These are phyloP conservation scores for Setaria viridis DNA, from an alignment of 202 grass and related monocot species.

Conservation along the genomic window DNA sequence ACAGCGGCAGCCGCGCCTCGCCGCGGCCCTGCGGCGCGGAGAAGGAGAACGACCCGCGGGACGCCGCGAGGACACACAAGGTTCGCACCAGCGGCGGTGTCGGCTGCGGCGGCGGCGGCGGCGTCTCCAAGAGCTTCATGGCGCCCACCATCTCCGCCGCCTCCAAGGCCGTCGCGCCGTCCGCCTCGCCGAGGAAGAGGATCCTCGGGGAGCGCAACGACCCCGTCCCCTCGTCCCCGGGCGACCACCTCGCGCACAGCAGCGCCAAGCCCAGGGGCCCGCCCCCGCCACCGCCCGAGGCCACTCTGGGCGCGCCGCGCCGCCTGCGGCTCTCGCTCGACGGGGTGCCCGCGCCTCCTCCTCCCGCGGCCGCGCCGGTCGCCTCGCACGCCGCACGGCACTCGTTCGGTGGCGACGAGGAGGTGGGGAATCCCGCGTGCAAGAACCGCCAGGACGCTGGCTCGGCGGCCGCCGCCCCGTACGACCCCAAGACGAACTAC, in stretches of 20 bases:
- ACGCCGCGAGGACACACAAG: conserved; percentile 45
- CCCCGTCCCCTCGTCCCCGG: conserved; percentile 28
- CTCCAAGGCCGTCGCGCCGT: conserved; percentile 65
- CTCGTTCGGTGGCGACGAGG: conserved; percentile 28
- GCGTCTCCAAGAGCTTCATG: conserved; percentile 80
- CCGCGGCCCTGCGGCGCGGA: conserved; percentile 41
- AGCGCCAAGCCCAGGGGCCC: conserved; percentile 1
- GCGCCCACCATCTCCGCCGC: conserved; percentile 85
- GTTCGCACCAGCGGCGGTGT: conserved; percentile 2
- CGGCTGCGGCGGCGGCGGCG: not conserved
- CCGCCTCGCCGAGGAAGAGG: conserved; percentile 58
- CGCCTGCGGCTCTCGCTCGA: conserved; percentile 47
- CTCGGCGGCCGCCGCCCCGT: conserved; percentile 48
- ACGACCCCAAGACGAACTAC: conserved; percentile 90
- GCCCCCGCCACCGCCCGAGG: not conserved
- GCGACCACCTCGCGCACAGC: conserved; percentile 12
- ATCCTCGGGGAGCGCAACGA: conserved; percentile 77
- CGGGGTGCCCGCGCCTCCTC: not conserved
- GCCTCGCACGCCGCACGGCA: not conserved
- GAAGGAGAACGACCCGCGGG: conserved; percentile 83
- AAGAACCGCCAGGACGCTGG: conserved; percentile 2
- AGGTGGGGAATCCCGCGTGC: not conserved
- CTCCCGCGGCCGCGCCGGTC: not conserved
- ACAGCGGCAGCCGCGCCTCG: conserved; percentile 30
- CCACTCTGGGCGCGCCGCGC: not conserved